A percentile compares a stretch with the other conserved stretches of the same genome.
phyloP scores from a whole-genome alignment of 257 asterid genomes.

The Petunia axillaris region DNA sequence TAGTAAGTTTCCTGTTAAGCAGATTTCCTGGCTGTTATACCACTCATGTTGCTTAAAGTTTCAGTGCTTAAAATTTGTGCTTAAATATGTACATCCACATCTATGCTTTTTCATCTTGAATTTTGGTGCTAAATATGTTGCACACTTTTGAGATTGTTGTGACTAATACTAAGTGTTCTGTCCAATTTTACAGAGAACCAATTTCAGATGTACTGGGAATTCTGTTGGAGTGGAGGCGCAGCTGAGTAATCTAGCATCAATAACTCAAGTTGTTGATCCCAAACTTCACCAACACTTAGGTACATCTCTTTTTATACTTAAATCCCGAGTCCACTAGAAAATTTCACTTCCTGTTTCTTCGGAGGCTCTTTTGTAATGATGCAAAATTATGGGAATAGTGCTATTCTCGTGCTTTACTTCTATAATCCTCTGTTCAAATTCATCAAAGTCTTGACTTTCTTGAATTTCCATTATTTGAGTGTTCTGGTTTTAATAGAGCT shows the following conservation, averaged over 20 bases:
- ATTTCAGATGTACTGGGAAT: conserved; percentile 87
- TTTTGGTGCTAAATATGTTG: neutral
- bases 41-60: neutral
- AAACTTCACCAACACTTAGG: conserved; percentile 97
- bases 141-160: conserved; percentile 22
- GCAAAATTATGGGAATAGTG: neutral
- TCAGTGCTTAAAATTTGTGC: neutral
- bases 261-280: conserved; percentile 90
- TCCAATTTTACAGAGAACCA: conserved; percentile 75
- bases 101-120: neutral
- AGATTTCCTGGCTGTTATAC: neutral
- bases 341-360: neutral
- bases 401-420: neutral
- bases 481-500: neutral
- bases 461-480: neutral
- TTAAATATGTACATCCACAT: neutral
- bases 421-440: neutral
- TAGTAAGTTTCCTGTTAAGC: neutral
- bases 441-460: neutral
- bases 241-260: conserved; percentile 76
- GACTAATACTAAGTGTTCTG: conserved; percentile 12
- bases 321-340: neutral
- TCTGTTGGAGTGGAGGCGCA: conserved; percentile 94
- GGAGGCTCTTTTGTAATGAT: conserved; percentile 13
- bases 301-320: conserved; percentile 36